phyloP scores from a whole-genome alignment of 768 basidiomycete genomes.

The Pleurotus giganteus region DNA sequence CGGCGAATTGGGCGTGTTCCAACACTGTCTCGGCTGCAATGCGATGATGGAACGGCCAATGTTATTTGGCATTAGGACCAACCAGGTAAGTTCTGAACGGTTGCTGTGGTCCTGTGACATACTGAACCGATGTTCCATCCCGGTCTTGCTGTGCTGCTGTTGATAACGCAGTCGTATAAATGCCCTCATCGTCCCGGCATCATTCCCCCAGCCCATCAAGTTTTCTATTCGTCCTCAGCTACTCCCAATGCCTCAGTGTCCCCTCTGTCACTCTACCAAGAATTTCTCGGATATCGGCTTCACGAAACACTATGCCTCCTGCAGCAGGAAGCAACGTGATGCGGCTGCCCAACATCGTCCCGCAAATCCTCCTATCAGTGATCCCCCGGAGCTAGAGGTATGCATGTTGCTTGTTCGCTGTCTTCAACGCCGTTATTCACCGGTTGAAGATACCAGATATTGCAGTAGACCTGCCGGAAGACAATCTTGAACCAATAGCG shows the following conservation, averaged over 20 bases:
- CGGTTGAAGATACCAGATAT: too few relatives aligned
- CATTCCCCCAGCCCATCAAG: not conserved
- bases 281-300: not conserved
- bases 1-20: too few relatives aligned
- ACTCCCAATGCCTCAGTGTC: not conserved
- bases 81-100: too few relatives aligned
- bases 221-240: not conserved
- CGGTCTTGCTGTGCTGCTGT: too few relatives aligned
- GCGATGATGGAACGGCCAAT: too few relatives aligned
- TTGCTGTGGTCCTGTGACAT: too few relatives aligned
- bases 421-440: too few relatives aligned
- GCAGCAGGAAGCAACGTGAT: not conserved
- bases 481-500: too few relatives aligned
- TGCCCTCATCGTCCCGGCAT: not conserved
- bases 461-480: too few relatives aligned
- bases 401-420: not conserved
- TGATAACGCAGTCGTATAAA: not conserved
- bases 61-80: too few relatives aligned
- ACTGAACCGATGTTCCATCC: too few relatives aligned
- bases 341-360: not conserved
- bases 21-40: too few relatives aligned
- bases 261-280: not conserved
- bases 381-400: not conserved
- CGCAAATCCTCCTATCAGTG: not conserved
- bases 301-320: not conserved